phyloP scores from a whole-genome alignment of 352 stramenopile genomes.

The Pythium periplocum region DNA sequence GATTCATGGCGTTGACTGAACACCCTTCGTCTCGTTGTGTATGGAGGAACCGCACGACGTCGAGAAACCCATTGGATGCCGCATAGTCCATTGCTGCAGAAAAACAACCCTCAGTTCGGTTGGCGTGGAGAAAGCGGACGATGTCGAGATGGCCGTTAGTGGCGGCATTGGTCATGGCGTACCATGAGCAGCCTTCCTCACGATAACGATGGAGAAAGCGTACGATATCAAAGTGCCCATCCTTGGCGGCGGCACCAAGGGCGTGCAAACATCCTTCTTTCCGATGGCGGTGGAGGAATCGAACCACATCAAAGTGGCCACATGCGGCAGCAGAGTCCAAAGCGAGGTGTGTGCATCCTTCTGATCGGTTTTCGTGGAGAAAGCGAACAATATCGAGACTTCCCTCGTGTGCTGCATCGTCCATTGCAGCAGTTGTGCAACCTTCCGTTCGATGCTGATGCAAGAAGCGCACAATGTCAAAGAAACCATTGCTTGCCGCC shows the following conservation, averaged over 20 bases:
- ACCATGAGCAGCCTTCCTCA: background rate
- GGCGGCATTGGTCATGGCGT: background rate
- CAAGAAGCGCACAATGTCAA: no score
- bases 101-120: background rate
- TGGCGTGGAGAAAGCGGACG: background rate
- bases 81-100: background rate
- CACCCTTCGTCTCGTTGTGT: background rate
- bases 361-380: no score
- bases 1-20: background rate
- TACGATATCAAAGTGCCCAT: background rate
- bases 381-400: no score
- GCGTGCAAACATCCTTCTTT: background rate
- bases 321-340: no score
- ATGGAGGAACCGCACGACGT: background rate
- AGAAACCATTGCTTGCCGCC: no score
- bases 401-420: no score
- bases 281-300: no score
- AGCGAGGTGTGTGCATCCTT: no score
- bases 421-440: no score
- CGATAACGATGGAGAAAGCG: background rate
- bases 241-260: background rate
- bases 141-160: background rate
- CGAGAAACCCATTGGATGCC: background rate
- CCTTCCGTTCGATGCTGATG: no score
- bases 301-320: no score